These are phyloP conservation scores for Huntiella bhutanensis DNA, from an alignment of 2,329 filamentous ascomycete species.

Conservation along the genomic window DNA sequence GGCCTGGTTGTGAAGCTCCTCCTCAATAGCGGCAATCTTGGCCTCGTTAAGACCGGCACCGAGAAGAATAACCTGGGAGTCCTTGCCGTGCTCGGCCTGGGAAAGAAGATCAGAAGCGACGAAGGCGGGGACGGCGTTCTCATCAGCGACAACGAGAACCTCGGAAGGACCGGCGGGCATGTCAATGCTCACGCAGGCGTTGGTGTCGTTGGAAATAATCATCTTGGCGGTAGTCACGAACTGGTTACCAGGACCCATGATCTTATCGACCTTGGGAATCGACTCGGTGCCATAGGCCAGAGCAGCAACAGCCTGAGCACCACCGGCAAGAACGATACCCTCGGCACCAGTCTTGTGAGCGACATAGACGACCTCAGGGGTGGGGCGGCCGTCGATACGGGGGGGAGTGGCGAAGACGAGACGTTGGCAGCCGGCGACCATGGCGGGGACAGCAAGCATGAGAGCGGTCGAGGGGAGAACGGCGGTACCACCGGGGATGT, in stretches of 20 bases:
- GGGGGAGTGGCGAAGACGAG: conserved; percentile 89
- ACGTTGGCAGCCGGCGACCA: conserved; percentile 90
- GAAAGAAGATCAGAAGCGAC: conserved; percentile 88
- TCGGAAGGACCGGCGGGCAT: conserved; percentile 97
- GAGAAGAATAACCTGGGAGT: conserved; percentile 86
- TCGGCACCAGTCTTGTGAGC: conserved; percentile 94
- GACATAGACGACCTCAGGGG: conserved; percentile 91
- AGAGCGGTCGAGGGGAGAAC: conserved; percentile 93
- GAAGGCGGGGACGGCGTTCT: conserved; percentile 74
- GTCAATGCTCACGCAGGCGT: conserved; percentile 85
- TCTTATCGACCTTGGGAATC: conserved; percentile 95
- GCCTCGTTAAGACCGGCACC: conserved; percentile 59
- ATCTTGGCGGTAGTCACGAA: conserved; percentile 98
- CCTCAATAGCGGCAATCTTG: conserved; percentile 66
- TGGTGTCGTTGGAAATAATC: conserved; percentile 93
- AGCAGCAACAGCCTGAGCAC: conserved; percentile 85
- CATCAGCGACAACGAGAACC: conserved; percentile 87
- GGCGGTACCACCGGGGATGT: conserved; percentile 88
- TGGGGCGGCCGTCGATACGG: conserved; percentile 71
- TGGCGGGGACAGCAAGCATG: conserved; percentile 93
- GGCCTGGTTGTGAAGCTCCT: conserved; percentile 77
- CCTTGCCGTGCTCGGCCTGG: conserved; percentile 90
- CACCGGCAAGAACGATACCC: conserved; percentile 86
- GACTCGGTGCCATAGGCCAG: conserved; percentile 95
- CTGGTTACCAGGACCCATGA: conserved; percentile 91